Base-by-base conservation (phyloP, 805 yeast species). In the Candida vaughaniae region DNA sequence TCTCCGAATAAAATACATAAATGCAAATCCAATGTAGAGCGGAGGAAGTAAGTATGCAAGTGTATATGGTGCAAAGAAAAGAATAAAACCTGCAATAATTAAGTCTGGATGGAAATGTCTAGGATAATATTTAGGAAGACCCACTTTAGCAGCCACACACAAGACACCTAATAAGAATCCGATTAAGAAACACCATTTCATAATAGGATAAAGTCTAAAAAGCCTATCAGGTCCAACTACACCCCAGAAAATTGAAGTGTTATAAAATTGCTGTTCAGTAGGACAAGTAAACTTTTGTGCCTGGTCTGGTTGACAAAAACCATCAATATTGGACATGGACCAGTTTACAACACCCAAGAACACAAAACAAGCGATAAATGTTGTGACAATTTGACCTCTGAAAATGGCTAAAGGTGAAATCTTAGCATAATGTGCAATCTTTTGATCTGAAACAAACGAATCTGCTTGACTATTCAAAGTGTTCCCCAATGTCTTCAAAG, bases 201-300 rank as follows among this genome's bases (percentile, higher is more conserved):
- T 49, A 19, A 57, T 35, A 11, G 65, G 66, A 43, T 62, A 60
- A 22, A 60, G 39, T n/a, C 42, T 42, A 35, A 61, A 61, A 3
- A 58, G 60, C 39, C 49, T 57, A 48, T 54, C 53, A 6, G 67
- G 67, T 0, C 86, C 86, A 45, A 81, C 69, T 52, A 58, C 70
- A 35, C 85, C 87, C 85, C 85, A 82, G 32, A 78, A 55, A 14
- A 80, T 66, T 0, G 82, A 71, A 2, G 85, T 75, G 22, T 70
- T 64, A 58, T 62, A 78, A 51, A 73, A 76, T 1, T 48, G 45
- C 6, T 35, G 45, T 6, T 57, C 43, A 16, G 34, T 31, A 22
- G 62, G 60, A 37, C 63, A 58, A 6, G 71, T 65, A 51, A 77
- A 78, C 32, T 62, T 63, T 31, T 69, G 62, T 3, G 47, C 39